These are phyloP conservation scores for Alternaria tenuissima DNA, from an alignment of 2,329 filamentous ascomycete species.

Conservation along the genomic window DNA sequence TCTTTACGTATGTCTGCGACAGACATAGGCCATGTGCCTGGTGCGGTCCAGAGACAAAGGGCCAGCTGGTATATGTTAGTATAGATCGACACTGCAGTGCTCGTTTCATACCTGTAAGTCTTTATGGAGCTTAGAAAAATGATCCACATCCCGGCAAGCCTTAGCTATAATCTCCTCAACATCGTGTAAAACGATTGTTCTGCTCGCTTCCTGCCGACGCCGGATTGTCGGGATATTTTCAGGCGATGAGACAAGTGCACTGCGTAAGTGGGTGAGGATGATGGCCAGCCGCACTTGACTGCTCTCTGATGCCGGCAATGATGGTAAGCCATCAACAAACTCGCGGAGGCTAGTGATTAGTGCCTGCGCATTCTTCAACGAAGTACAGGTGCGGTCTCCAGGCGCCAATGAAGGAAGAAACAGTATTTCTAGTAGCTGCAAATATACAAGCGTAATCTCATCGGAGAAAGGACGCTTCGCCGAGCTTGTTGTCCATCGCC, in stretches of 20 bases:
- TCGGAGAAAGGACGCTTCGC: constrained; percentile 25
- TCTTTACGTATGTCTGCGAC: constrained; percentile 32
- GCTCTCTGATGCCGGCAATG: constrained; percentile 22
- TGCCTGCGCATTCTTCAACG: constrained; percentile 31
- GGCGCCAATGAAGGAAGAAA: constrained; percentile 11
- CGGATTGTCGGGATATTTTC: background rate
- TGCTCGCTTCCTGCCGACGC: constrained; percentile 11
- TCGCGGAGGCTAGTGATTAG: constrained; percentile 28
- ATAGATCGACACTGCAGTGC: background rate
- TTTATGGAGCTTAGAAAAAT: constrained; percentile 30
- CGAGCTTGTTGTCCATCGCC: constrained; percentile 26
- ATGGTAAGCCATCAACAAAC: constrained; percentile 28
- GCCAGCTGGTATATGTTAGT: constrained; percentile 37
- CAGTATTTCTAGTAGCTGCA: constrained; percentile 34
- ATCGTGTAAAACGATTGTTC: constrained; percentile 17
- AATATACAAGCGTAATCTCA: constrained; percentile 30
- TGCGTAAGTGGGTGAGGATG: constrained; percentile 31
- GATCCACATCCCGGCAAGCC: constrained; percentile 30
- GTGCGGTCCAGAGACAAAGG: constrained; percentile 45
- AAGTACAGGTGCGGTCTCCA: constrained; percentile 17
- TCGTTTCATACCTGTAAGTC: constrained; percentile 44
- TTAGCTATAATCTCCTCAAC: constrained; percentile 28
- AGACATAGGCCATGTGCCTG: constrained; percentile 36
- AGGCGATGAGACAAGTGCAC: constrained; percentile 7
- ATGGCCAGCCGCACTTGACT: constrained; percentile 39